Base-by-base conservation (phyloP, 192 early-diverging fungal species). In the Coemansia guatemalensis region DNA sequence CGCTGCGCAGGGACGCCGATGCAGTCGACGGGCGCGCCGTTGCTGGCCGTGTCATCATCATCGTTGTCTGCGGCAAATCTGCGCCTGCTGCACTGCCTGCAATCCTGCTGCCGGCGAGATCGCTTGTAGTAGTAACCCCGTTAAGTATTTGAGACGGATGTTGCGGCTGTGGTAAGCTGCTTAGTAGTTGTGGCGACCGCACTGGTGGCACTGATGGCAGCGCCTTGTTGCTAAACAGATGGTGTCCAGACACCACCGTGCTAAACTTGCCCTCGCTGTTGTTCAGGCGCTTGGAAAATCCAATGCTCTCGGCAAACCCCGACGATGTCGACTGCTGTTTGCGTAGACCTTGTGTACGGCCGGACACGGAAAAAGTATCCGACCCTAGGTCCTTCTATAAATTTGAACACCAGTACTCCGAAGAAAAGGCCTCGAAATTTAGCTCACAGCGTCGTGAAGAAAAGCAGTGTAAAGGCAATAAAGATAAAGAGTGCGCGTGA, bases 261-360 rank as follows among this genome's bases (percentile, higher is more conserved):
- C 68, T 61, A 64, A 64, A 62, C 59, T 69, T 69, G 56, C 54
- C 57, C 49, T 80, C 77, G 61, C 29, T 65, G 52, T 60, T 56
- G 53, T 68, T 61, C 44, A 71, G 54, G 35, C 73, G 67, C 58
- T 69, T 73, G 18, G 77, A 53, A 24, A 79, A 70, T 3, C 75
- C 75, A 61, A 73, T 61, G 58, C 56, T 73, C 8, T 78, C 75
- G 26, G 67, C 67, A 64, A 78, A 69, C 5, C 77, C 77, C 4
- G 77, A 73, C 20, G 76, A 74, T 6, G 77, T 62, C 21, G 77
- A 80, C 77, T 74, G 77, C 62, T 80, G 77, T 65, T 74, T 80
- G 48, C 73, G 69, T 35, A 80, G 56, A 65, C 64, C 60, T 52
- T 74, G 71, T 17, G 70, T 60, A 24, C 56, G 68, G 21, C 48